Evolutionary conservation across 192 early-diverging fungal genomes (phyloP), one percentile per base, ranked within the genome.

Genomic region (Powellomyces hirtus): DNA sequence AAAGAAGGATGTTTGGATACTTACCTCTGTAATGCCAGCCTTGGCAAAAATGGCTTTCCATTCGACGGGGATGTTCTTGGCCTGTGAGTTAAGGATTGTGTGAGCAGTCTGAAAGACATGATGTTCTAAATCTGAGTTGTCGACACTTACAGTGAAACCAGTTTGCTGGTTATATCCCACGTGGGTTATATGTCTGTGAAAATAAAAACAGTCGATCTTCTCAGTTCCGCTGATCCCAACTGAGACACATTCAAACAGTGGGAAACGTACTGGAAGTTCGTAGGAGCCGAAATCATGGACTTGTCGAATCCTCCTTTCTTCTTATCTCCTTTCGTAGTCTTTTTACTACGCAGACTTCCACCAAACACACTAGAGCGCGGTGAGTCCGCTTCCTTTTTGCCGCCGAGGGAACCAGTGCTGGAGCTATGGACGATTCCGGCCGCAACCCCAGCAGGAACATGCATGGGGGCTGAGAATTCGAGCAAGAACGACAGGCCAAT

Each of bases 31-130:
- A 45, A 85, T 85, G 44, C 83, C 83, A 14, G 83, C 83, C 44
- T 82, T 85, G 1, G 64, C 66, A 53, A 85, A 85, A 38, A 85
- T 77, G 13, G 67, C 67, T 56, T 82, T 80, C 83, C 83, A 84
- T 49, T 82, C 82, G 62, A 75, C 45, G 7, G 83, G 83, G 59
- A 85, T 81, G 58, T 82, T 80, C 38, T 79, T 68, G 24, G 80
- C 75, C 70, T 72, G 53, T 33, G n/a, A n/a, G n/a, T n/a, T n/a
- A n/a, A n/a, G n/a, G n/a, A n/a, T n/a, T n/a, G n/a, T n/a, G n/a
- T n/a, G n/a, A n/a, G n/a, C n/a, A n/a, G n/a, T 46, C 18, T 46
- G 44, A 46, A 46, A 46, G 1, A 46, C n/a, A 44, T 13, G 42
- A 44, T 10, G n/a, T 44, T 44, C 11, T 44, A 13, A 13, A 44